phyloP scores from a whole-genome alignment of 257 asterid genomes.

The Marsdenia floribunda region DNA sequence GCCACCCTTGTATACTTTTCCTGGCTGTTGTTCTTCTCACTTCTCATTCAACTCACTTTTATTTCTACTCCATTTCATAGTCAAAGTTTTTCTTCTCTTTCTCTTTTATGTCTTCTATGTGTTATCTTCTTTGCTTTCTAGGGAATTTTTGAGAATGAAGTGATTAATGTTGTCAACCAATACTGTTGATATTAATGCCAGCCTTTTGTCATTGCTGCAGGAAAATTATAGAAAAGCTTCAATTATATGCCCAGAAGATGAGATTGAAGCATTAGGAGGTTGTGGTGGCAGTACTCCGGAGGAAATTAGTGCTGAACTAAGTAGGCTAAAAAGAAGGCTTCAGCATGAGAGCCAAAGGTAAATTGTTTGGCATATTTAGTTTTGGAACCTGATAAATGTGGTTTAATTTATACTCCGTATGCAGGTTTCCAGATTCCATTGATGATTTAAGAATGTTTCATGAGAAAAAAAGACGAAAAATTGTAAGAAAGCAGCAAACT shows the following conservation, averaged over 20 bases:
- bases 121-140: neutral
- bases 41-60: neutral
- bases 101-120: neutral
- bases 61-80: neutral
- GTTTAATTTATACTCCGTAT: neutral
- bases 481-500: slow-evolving; percentile 52
- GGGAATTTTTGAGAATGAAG: neutral
- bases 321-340: slow-evolving; percentile 52
- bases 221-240: slow-evolving; percentile 70
- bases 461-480: slow-evolving; percentile 60
- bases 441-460: slow-evolving; percentile 68
- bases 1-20: neutral
- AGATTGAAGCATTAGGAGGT: slow-evolving; percentile 66
- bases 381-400: neutral
- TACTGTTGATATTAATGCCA: slow-evolving; percentile 14
- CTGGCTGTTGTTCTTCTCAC: neutral
- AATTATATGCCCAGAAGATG: slow-evolving; percentile 66
- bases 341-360: slow-evolving; percentile 75
- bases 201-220: slow-evolving; percentile 36
- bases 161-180: slow-evolving; percentile 14
- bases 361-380: neutral
- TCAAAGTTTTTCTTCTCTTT: neutral
- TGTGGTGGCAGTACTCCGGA: slow-evolving; percentile 61
- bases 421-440: slow-evolving; percentile 78
- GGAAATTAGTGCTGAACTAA: slow-evolving; percentile 58